Percentiles rank a stretch among this genome's conserved stretches.
phyloP scores from a whole-genome alignment of 2,329 filamentous ascomycete species.

The Cladosporium colombiae region DNA sequence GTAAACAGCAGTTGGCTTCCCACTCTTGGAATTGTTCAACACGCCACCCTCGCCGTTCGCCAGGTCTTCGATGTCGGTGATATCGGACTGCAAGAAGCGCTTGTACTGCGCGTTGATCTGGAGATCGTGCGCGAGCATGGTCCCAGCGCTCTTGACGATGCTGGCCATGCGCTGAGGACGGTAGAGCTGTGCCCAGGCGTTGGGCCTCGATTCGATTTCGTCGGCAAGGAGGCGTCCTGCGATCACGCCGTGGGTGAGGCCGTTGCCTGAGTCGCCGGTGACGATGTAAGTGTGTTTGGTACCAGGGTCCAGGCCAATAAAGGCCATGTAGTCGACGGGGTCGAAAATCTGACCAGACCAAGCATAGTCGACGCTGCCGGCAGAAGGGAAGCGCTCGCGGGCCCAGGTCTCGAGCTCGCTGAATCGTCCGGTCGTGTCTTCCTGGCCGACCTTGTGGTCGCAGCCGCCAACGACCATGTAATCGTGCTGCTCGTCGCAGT shows the following conservation, averaged over 20 bases:
- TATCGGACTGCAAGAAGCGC: slow-evolving; percentile 55
- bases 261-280: slow-evolving; percentile 60
- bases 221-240: slow-evolving; percentile 56
- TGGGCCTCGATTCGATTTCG: slow-evolving; percentile 52
- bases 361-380: slow-evolving; percentile 53
- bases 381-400: slow-evolving; percentile 54
- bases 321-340: slow-evolving; percentile 57
- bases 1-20: slow-evolving; percentile 57
- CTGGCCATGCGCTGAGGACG: slow-evolving; percentile 50
- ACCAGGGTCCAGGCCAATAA: slow-evolving; percentile 58
- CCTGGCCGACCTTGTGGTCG: slow-evolving; percentile 61
- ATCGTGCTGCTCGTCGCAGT: slow-evolving; percentile 55
- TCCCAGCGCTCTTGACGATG: slow-evolving; percentile 48
- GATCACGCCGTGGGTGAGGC: slow-evolving; percentile 58
- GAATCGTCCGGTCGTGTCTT: slow-evolving; percentile 45
- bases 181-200: slow-evolving; percentile 55
- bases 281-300: slow-evolving; percentile 54
- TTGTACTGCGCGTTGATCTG: slow-evolving; percentile 61
- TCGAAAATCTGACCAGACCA: slow-evolving; percentile 62
- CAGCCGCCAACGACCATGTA: slow-evolving; percentile 59
- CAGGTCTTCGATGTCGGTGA: slow-evolving; percentile 59
- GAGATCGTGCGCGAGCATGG: slow-evolving; percentile 53
- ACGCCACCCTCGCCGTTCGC: slow-evolving; percentile 53
- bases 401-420: slow-evolving; percentile 56
- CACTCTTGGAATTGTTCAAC: slow-evolving; percentile 47